phyloP scores from a whole-genome alignment of 192 early-diverging fungal genomes.

The Coemansia sp. region DNA sequence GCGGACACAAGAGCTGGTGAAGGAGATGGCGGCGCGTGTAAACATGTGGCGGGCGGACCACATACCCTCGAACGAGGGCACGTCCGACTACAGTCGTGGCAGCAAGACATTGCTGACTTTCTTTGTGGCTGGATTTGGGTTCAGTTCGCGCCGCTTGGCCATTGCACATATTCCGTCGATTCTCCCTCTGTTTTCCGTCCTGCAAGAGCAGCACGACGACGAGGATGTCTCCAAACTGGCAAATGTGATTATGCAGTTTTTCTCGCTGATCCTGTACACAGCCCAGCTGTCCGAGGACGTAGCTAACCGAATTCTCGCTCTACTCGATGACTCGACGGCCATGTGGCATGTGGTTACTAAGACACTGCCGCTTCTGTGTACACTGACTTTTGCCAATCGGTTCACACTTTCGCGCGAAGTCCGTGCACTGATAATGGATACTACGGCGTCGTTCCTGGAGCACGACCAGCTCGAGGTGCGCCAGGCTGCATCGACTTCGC shows the following conservation, averaged over 20 bases:
- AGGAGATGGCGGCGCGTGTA: conserved; percentile 20
- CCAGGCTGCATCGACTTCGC: conserved; percentile 30
- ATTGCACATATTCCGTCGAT: conserved; percentile 23
- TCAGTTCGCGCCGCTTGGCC: conserved; percentile 27
- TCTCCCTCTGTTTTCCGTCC: conserved; percentile 26
- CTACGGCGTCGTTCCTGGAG: conserved; percentile 62
- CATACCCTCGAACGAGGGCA: conserved; percentile 42
- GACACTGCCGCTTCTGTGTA: conserved; percentile 78
- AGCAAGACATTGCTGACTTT: conserved; percentile 44
- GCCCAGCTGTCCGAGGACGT: conserved; percentile 22
- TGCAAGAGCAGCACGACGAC: conserved; percentile 49
- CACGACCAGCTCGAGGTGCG: conserved; percentile 87
- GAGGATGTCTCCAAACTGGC: conserved; percentile 34
- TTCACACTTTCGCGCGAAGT: conserved; percentile 60
- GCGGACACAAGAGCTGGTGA: conserved; percentile 23
- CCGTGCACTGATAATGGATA: conserved; percentile 62
- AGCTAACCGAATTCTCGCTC: conserved; percentile 22
- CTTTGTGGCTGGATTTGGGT: conserved; percentile 23
- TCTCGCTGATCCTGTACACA: conserved; percentile 41
- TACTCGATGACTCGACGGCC: conserved; percentile 35
- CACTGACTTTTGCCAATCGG: conserved; percentile 83
- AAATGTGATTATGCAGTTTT: conserved; percentile 23
- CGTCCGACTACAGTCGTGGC: conserved; percentile 45
- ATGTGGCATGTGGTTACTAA: conserved; percentile 80
- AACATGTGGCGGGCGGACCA: conserved; percentile 33